Evolutionary conservation across 106 monocot species (phyloP).

Genomic region (Agapanthus africanus): DNA sequence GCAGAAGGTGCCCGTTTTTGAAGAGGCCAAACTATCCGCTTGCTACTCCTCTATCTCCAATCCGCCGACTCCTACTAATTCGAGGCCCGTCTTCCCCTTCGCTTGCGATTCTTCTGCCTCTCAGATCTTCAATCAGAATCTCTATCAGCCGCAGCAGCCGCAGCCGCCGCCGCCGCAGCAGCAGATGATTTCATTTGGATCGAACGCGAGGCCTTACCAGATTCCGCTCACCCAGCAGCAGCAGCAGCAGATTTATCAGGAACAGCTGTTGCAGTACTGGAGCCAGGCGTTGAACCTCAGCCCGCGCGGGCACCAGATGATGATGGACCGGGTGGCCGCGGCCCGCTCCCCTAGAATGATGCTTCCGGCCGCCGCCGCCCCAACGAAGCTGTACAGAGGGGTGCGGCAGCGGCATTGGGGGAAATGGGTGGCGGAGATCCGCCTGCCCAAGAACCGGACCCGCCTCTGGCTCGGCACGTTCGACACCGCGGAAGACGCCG

Average conservation of each 20-base stretch:
- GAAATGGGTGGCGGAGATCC: conserved; percentile 69
- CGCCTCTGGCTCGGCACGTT: conserved; percentile 95
- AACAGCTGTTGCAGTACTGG: conserved; percentile 27
- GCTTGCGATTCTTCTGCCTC: too few relatives aligned
- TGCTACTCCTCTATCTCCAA: not conserved
- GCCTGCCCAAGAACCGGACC: conserved; percentile 68
- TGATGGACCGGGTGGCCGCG: conserved; percentile 18
- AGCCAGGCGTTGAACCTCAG: conserved; percentile 44
- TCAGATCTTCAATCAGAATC: too few relatives aligned
- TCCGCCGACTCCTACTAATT: not conserved
- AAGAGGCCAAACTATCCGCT: not conserved
- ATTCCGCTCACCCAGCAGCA: not conserved
- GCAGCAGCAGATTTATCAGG: conserved; percentile 8
- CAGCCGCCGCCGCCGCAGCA: conserved; percentile 11
- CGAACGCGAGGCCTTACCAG: not conserved
- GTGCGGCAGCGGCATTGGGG: conserved; percentile 73
- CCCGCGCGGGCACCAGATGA: conserved; percentile 33
- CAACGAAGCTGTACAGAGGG: conserved; percentile 51
- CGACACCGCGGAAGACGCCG: conserved; percentile 92
- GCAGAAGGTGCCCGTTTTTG: conserved; percentile 1
- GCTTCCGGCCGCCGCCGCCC: conserved; percentile 1
- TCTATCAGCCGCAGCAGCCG: not conserved
- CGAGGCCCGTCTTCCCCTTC: not conserved
- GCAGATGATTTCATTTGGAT: conserved; percentile 48
- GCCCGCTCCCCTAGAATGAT: not conserved